Evolutionary conservation across 2,329 filamentous ascomycete genomes (phyloP).

Genomic region (Bipolaris zeicola): DNA sequence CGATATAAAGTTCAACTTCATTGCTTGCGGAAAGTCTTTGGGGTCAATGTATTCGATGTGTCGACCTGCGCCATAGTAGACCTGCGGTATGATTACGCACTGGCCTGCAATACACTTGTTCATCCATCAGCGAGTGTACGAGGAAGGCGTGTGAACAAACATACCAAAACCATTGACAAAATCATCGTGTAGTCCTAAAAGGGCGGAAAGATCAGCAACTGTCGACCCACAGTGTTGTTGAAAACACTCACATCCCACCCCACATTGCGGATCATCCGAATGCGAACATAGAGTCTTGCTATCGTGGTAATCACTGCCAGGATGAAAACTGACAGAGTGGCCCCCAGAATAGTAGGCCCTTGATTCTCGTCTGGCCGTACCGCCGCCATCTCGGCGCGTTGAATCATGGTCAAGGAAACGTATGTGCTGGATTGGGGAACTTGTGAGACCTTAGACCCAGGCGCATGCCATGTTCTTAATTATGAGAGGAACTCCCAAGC

Average conservation of each 20-base stretch:
- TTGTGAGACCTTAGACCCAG: neutral
- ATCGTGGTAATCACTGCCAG: constrained; percentile 50
- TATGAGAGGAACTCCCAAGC: neutral
- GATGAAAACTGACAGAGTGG: constrained; percentile 50
- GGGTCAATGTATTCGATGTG: constrained; percentile 53
- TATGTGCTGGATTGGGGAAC: neutral
- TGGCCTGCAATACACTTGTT: constrained; percentile 48
- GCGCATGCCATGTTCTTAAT: constrained; percentile 2
- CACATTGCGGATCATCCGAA: constrained; percentile 55
- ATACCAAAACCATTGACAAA: constrained; percentile 46
- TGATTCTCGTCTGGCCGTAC: constrained; percentile 29
- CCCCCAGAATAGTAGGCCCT: constrained; percentile 48
- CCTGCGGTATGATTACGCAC: constrained; percentile 50
- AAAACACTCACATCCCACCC: constrained; percentile 54
- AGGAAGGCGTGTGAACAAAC: neutral
- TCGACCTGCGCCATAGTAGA: constrained; percentile 53
- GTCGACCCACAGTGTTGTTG: neutral
- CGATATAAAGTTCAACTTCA: constrained; percentile 56
- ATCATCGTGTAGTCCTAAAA: constrained; percentile 52
- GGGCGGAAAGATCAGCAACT: constrained; percentile 12
- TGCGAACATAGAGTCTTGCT: constrained; percentile 56
- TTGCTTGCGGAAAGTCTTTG: constrained; percentile 42
- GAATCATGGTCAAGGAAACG: neutral
- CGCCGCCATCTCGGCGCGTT: neutral
- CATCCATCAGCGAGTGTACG: constrained; percentile 6